A percentile compares a stretch with the other conserved stretches of the same genome.
Evolutionary conservation across 2,329 filamentous ascomycete species (phyloP).

Genomic region (Colletotrichum sp.): DNA sequence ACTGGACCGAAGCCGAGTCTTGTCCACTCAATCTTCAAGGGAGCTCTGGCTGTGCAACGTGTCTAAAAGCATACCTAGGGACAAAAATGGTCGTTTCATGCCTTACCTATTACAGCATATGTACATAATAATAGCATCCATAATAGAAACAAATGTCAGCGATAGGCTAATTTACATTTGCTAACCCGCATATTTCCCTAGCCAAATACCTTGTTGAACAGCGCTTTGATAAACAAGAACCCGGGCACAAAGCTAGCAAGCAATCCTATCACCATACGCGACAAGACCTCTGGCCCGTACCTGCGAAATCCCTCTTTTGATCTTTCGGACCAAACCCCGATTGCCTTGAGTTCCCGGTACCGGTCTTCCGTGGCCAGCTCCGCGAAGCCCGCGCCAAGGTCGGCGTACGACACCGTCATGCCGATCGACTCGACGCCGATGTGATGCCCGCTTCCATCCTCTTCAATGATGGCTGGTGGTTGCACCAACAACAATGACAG

Average conservation of each 20-base stretch:
- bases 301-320: not conserved
- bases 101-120: not conserved
- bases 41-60: not conserved
- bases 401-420: not conserved
- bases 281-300: not conserved
- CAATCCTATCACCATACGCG: not conserved
- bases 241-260: slow-evolving; percentile 8
- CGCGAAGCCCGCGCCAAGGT: slow-evolving; percentile 9
- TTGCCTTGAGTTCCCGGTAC: not conserved
- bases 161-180: not conserved
- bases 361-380: not conserved
- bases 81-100: not conserved
- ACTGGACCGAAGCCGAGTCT: not conserved
- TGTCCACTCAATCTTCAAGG: not conserved
- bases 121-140: not conserved
- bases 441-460: not conserved
- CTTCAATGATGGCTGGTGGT: slow-evolving; percentile 7
- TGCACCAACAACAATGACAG: not conserved
- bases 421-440: not conserved
- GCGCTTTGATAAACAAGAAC: not conserved
- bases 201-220: not conserved
- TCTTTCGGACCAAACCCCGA: not conserved
- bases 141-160: not conserved
- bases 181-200: not conserved
- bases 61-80: not conserved